Evolutionary conservation across 75 land plant species (phyloP), one percentile per base, ranked within the genome.

Genomic region (Sequoia sempervirens): DNA sequence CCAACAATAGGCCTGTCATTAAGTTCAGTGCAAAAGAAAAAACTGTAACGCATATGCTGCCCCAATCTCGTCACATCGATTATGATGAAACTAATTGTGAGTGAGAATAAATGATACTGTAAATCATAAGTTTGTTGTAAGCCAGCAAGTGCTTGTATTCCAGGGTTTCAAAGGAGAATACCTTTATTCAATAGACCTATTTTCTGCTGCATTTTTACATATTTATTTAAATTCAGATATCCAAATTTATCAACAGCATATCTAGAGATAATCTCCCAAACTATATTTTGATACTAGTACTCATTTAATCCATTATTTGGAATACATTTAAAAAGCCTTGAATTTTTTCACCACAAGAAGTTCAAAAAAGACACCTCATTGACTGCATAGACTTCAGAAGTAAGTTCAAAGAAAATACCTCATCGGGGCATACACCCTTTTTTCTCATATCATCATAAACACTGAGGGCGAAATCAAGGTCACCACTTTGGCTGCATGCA

Each of bases 341-440:
- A 14, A 70, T 20, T 26, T 61, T 61, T 61, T 7, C n/a, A 53
- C 14, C 54, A 61, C 66, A 26, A 26, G 5, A 32, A 32, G 13
- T 32, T 70, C 73, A 32, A 70, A 32, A 30, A 30, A 30, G 50
- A 45, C 10, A 78, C 30, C 41, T 38, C 12, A 78, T 18, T 45
- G 28, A 78, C 12, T 78, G 45, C 80, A 78, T 78, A n/a, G 28
- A 78, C 47, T 78, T 81, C 56, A 81, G 34, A 14, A 41, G 46
- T 40, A 32, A 83, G 34, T 18, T 69, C 34, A 13, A 84, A 28
- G 32, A 7, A 36, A 34, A 41, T 88, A 97, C 99, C 99, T 97
- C 98, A 92, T 97, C 99, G 45, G 99, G 98, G 30, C 53, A 82
- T 53, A 96, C 88, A 5, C 91, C 91, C 80, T 94, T 92, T 75